phyloP scores from a whole-genome alignment of 805 yeast genomes.

The Wilhelminamyces savonicus region DNA sequence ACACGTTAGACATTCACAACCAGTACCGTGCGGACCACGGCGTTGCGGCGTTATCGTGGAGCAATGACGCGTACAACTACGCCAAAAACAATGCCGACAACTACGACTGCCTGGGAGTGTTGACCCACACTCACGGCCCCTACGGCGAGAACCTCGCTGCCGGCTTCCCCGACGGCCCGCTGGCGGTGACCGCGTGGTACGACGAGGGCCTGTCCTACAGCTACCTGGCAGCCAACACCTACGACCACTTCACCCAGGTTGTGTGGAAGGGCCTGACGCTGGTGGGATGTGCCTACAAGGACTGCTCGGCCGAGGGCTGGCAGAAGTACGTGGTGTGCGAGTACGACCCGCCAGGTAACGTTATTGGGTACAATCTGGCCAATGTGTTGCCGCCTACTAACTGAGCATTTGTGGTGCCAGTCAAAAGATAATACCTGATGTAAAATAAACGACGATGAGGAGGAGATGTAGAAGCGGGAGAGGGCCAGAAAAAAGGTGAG shows the following conservation, averaged over 20 bases:
- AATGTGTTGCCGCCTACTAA: conserved; percentile 21
- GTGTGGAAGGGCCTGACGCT: conserved; percentile 24
- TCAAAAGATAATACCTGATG: too few relatives aligned
- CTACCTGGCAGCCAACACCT: conserved; percentile 18
- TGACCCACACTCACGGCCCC: conserved; percentile 31
- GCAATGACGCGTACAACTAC: conserved; percentile 21
- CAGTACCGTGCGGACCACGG: conserved; percentile 24
- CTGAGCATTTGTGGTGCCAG: too few relatives aligned
- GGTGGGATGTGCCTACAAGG: conserved; percentile 27
- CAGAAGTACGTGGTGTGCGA: conserved; percentile 27
- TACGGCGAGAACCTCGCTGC: conserved; percentile 40
- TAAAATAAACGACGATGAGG: too few relatives aligned
- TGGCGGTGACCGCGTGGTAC: conserved; percentile 37
- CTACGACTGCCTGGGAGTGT: conserved; percentile 31
- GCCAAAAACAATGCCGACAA: conserved; percentile 29
- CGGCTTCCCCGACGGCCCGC: conserved; percentile 22
- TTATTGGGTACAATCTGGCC: conserved; percentile 18
- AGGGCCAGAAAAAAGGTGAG: too few relatives aligned
- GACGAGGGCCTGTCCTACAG: conserved; percentile 26
- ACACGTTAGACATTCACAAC: conserved; percentile 28
- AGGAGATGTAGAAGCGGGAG: too few relatives aligned
- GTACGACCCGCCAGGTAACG: conserved; percentile 31
- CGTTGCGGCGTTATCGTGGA: conserved; percentile 26
- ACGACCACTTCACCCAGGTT: conserved; percentile 27
- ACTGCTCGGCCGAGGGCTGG: conserved; percentile 24